A percentile compares a stretch with the other conserved stretches of the same genome.
phyloP scores from a whole-genome alignment of 495 filamentous ascomycete species.

The Penicillium paradoxum region DNA sequence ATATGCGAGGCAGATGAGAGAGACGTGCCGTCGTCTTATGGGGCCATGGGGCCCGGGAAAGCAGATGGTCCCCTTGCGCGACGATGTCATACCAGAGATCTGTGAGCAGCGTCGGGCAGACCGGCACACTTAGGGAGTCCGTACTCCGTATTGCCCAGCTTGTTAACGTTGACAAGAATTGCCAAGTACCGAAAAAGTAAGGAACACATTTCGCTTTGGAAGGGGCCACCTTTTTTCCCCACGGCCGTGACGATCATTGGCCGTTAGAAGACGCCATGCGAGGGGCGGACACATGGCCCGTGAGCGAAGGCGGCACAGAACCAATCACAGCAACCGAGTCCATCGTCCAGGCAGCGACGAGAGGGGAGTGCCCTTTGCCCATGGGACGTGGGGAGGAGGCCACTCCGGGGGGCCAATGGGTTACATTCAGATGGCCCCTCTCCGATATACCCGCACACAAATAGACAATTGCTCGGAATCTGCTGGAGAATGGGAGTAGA shows the following conservation, averaged over 20 bases:
- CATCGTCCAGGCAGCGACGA: constrained; percentile 1
- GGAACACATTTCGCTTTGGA: constrained; percentile 1
- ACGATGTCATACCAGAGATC: too few species aligned
- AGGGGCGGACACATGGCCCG: constrained; percentile 26
- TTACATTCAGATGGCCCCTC: neutral
- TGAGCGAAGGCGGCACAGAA: constrained; percentile 9
- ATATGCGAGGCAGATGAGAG: neutral
- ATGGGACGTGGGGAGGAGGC: constrained; percentile 8
- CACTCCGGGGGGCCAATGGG: constrained; percentile 12
- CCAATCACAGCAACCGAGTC: constrained; percentile 1
- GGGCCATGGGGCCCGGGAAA: too few species aligned
- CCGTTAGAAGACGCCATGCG: constrained; percentile 19
- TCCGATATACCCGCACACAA: constrained; percentile 12
- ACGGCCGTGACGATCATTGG: constrained; percentile 15
- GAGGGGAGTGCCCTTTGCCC: constrained; percentile 5
- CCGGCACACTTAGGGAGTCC: too few species aligned
- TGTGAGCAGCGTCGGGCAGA: too few species aligned
- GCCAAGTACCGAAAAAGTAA: neutral
- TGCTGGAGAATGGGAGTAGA: too few species aligned
- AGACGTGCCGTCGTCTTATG: too few species aligned
- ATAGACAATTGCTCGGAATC: too few species aligned
- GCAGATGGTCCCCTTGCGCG: too few species aligned
- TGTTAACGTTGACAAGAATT: too few species aligned
- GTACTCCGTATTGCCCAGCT: too few species aligned
- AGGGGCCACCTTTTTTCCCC: constrained; percentile 15